Base-by-base conservation (phyloP, 1,139 yeast species). In the Debaryomyces udenii region DNA sequence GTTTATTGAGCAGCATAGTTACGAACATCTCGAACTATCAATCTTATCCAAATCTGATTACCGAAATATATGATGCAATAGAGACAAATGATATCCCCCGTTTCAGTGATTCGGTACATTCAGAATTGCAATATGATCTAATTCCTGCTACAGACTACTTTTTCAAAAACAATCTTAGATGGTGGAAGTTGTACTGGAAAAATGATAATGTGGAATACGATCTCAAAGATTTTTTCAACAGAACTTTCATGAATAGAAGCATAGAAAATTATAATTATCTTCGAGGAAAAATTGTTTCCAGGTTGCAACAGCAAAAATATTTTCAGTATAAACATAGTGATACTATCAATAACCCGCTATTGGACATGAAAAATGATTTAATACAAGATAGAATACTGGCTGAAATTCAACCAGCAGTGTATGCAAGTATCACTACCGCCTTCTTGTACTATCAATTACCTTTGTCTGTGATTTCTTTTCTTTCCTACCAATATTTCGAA, bases 151-250 rank as follows among this genome's bases (percentile, higher is more conserved):
- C 72, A 1, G 48, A 49, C 6, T 48, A 43, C 1, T 70, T 61
- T 43, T 70, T 74, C 56, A 51, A 47, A 7, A 55, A 51, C 20
- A 62, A 57, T 15, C 59, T 74, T 32, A 51, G 54, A 22, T 74
- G 78, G 78, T 73, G 76, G 74, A 70, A 62, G 46, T 55, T 74
- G 14, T 74, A 74, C 50, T 61, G 59, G 43, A 66, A 62, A 38
- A 73, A 73, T 45, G 79, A 74, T 44, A 72, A 73, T 45, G 72
- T 74, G 11, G 77, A 72, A 52, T 73, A 73, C 44, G 70, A 66
- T 39, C 53, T 73, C 34, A 72, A 70, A 42, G 78, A 73, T 42
- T 71, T 50, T 45, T 66, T 73, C 41, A 57, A 48, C 37, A 38
- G 47, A 6, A 53, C 63, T 26, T 73, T 71, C 49, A 70, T 74